Conservation (phyloP, 2,329 filamentous ascomycete species). For the Bipolaris victoriae region DNA sequence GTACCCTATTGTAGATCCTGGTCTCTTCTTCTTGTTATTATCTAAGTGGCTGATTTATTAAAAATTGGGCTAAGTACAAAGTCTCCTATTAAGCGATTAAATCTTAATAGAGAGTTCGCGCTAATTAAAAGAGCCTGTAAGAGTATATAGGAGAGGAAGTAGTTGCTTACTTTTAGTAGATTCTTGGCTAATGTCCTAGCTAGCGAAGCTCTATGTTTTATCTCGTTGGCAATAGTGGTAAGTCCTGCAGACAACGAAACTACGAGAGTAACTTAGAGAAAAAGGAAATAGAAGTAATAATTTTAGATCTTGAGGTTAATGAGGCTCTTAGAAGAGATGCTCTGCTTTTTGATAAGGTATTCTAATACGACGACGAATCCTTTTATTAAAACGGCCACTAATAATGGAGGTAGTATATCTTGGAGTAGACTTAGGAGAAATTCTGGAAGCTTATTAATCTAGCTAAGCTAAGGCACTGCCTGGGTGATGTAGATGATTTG, state of each 20-base stretch:
- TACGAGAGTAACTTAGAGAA: constrained; percentile 14
- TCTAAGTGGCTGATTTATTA: constrained; percentile 16
- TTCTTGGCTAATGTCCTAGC: constrained; percentile 23
- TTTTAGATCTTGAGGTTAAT: constrained; percentile 17
- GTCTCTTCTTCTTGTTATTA: constrained; percentile 6
- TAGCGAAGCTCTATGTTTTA: constrained; percentile 6
- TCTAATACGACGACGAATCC: constrained; percentile 2
- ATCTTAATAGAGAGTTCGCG: constrained; percentile 10
- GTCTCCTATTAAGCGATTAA: constrained; percentile 7
- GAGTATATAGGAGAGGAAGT: constrained; percentile 25
- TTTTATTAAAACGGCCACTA: constrained; percentile 11
- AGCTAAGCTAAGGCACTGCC: constrained; percentile 12
- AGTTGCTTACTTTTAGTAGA: constrained; percentile 25
- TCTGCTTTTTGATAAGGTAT: constrained; percentile 13
- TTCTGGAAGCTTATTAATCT: constrained; percentile 13
- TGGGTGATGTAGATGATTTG: constrained; percentile 17
- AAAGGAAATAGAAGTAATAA: constrained; percentile 24
- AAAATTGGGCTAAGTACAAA: constrained; percentile 13
- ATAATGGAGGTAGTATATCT: constrained; percentile 9
- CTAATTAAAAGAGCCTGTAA: constrained; percentile 18
- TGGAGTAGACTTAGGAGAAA: constrained; percentile 12
- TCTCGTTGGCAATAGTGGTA: constrained; percentile 17
- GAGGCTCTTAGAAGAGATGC: constrained; percentile 11
- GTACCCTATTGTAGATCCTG: constrained; percentile 13
- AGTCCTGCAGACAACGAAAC: constrained; percentile 17